Percentiles rank a stretch among this genome's conserved stretches.
These are phyloP conservation scores for Hymenoscyphus fructigenus DNA, from an alignment of 2,329 filamentous ascomycete species.

Conservation along the genomic window DNA sequence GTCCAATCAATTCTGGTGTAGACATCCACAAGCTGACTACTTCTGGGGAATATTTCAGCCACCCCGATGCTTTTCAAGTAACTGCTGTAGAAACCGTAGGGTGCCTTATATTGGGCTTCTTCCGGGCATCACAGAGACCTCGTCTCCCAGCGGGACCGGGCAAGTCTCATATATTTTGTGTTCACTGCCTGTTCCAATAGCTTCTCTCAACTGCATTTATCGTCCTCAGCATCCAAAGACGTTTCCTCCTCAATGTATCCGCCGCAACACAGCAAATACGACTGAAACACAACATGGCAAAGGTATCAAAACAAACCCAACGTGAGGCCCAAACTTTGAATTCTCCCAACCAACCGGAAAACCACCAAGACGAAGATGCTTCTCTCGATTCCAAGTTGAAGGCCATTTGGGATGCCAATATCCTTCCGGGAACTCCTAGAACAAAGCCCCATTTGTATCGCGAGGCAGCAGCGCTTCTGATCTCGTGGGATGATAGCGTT, in stretches of 20 bases:
- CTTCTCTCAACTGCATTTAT: background rate
- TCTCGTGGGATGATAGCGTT: conserved; percentile 15
- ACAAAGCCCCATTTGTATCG: conserved; percentile 1
- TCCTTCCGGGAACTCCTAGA: conserved; percentile 1
- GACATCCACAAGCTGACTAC: background rate
- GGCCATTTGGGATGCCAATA: conserved; percentile 11
- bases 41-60: background rate
- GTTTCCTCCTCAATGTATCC: background rate
- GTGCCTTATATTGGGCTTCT: background rate
- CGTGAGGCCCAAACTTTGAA: background rate
- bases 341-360: background rate
- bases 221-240: background rate
- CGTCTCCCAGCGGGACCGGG: background rate
- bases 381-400: conserved; percentile 12
- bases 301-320: background rate
- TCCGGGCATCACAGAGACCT: no score
- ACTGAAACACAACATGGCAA: background rate
- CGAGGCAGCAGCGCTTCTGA: conserved; percentile 14
- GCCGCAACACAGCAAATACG: background rate
- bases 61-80: background rate
- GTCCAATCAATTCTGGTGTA: background rate
- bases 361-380: conserved; percentile 10
- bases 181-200: background rate
- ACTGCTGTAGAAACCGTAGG: background rate
- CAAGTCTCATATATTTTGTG: background rate